Evolutionary conservation across 345 rosid genomes (phyloP).

Genomic region (Limnanthes douglasii): DNA sequence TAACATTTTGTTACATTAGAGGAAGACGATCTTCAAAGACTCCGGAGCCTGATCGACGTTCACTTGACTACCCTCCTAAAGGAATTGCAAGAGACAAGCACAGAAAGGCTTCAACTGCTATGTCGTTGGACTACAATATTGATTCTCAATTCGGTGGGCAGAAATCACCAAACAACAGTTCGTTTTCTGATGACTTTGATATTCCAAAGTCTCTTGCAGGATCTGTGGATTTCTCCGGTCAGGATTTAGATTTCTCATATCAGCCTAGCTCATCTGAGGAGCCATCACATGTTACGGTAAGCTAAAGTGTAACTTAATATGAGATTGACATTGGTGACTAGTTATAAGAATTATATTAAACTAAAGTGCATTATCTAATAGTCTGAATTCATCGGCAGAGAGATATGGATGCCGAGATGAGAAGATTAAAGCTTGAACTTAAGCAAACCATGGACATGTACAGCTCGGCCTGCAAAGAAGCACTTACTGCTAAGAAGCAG

Average conservation of each 20-base stretch:
- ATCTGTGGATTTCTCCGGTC: slow-evolving; percentile 23
- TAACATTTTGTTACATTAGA: slow-evolving; percentile 20
- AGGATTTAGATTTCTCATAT: slow-evolving; percentile 14
- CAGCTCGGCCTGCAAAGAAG: slow-evolving; percentile 83
- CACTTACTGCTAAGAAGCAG: slow-evolving; percentile 56
- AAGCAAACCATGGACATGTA: slow-evolving; percentile 92
- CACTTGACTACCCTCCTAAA: slow-evolving; percentile 17
- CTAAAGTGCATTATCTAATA: slow-evolving; percentile 2
- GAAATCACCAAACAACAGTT: slow-evolving; percentile 13
- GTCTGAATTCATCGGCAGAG: slow-evolving; percentile 22
- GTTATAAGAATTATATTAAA: neutral
- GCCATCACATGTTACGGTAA: slow-evolving; percentile 21
- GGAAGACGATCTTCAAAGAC: slow-evolving; percentile 15
- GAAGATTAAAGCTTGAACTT: slow-evolving; percentile 69
- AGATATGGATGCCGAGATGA: slow-evolving; percentile 76
- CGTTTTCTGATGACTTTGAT: slow-evolving; percentile 21
- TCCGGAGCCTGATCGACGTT: slow-evolving; percentile 15
- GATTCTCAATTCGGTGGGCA: slow-evolving; percentile 13
- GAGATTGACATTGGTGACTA: neutral
- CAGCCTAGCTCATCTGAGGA: slow-evolving; percentile 17
- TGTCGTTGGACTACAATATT: slow-evolving; percentile 21
- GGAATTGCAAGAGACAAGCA: slow-evolving; percentile 14
- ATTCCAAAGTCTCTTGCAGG: slow-evolving; percentile 9
- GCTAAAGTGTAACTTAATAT: slow-evolving; percentile 3
- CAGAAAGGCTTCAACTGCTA: slow-evolving; percentile 12